phyloP scores from a whole-genome alignment of 257 asterid genomes.

The Echium plantagineum region DNA sequence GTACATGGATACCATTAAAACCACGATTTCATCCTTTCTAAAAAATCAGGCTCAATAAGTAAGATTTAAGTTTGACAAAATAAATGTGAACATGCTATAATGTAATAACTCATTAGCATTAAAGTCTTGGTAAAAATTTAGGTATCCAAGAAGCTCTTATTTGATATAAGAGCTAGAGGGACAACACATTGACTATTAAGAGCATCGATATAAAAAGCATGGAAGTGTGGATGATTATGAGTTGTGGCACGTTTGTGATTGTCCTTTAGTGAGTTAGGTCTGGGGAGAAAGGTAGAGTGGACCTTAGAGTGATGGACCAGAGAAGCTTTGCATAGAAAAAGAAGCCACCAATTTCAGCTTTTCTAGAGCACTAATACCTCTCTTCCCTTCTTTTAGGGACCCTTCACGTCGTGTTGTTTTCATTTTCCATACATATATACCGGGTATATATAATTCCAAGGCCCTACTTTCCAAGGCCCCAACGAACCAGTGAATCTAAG shows the following conservation, averaged over 20 bases:
- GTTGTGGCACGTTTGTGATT: conserved; percentile 25
- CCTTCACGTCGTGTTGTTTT: conserved; percentile 6
- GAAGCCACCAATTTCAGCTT: conserved; percentile 44
- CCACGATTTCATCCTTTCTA: too few species aligned
- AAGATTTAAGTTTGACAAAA: too few species aligned
- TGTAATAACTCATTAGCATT: too few species aligned
- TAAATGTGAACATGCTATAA: too few species aligned
- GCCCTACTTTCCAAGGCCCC: too few species aligned
- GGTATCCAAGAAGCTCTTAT: not conserved
- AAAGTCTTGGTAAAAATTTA: not conserved
- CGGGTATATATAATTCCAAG: too few species aligned
- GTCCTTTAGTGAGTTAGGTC: conserved; percentile 33
- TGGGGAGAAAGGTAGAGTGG: conserved; percentile 17
- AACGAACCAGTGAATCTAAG: too few species aligned
- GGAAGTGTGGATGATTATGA: conserved; percentile 15
- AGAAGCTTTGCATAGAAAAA: conserved; percentile 22
- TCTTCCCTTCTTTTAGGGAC: conserved; percentile 42
- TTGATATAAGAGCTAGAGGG: too few species aligned
- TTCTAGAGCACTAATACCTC: conserved; percentile 41
- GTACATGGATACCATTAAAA: too few species aligned
- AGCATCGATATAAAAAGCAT: conserved; percentile 2
- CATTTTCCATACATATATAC: not conserved
- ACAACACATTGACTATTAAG: too few species aligned
- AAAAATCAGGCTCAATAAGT: too few species aligned
- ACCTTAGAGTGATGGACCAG: not conserved